These are phyloP conservation scores for Cylindrodendrum hubeiense DNA, from an alignment of 2,329 filamentous ascomycete genomes.

Conservation along the genomic window DNA sequence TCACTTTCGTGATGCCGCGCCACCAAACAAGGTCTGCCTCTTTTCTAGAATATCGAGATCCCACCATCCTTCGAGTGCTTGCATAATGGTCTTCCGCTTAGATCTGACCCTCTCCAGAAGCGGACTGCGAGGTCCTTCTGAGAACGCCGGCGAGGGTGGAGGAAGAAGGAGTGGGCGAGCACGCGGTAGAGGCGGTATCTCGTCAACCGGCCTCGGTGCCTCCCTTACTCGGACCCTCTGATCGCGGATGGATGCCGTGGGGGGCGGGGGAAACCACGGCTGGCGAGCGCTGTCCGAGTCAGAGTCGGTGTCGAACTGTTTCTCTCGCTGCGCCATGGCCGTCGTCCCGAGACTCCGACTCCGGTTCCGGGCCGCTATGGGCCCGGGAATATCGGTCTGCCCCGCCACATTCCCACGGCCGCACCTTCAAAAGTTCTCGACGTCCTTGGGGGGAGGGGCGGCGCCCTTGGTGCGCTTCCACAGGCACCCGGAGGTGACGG, in stretches of 20 bases:
- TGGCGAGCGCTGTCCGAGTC: slow-evolving; percentile 44
- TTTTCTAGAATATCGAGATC: slow-evolving; percentile 63
- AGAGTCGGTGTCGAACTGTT: slow-evolving; percentile 49
- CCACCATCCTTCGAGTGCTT: slow-evolving; percentile 67
- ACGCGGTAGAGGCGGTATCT: slow-evolving; percentile 48
- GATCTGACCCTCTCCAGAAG: slow-evolving; percentile 46
- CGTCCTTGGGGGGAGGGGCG: slow-evolving; percentile 57
- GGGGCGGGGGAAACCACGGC: slow-evolving; percentile 51
- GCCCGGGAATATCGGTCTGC: neutral
- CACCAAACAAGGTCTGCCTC: slow-evolving; percentile 52
- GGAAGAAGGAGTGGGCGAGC: slow-evolving; percentile 37
- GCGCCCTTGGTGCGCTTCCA: slow-evolving; percentile 69
- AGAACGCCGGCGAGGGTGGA: slow-evolving; percentile 33
- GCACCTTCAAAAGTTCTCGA: slow-evolving; percentile 60
- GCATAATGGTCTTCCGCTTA: slow-evolving; percentile 61
- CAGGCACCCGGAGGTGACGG: slow-evolving; percentile 68
- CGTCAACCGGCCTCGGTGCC: slow-evolving; percentile 43
- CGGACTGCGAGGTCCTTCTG: slow-evolving; percentile 41
- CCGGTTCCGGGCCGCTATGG: slow-evolving; percentile 28
- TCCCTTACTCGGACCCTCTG: slow-evolving; percentile 38
- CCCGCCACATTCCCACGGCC: slow-evolving; percentile 55
- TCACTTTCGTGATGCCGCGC: slow-evolving; percentile 29
- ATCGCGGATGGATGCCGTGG: slow-evolving; percentile 50
- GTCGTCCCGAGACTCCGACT: slow-evolving; percentile 53
- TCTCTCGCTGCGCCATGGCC: slow-evolving; percentile 49